Base-by-base conservation (phyloP, 257 asterid genomes). In the Fraxinus americana region DNA sequence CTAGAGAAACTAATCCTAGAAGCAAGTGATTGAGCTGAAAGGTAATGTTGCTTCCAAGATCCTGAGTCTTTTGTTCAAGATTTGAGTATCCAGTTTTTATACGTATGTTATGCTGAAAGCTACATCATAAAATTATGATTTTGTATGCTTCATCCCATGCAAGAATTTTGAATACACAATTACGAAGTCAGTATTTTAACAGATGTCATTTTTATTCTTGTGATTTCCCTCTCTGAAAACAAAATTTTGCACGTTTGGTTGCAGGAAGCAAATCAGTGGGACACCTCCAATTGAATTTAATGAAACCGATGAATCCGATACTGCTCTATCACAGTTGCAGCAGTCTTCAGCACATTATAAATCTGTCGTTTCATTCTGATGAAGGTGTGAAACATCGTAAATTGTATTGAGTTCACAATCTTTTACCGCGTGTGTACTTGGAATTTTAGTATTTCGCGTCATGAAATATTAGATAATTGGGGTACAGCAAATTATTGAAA, bases 251-350 rank as follows among this genome's bases (percentile, higher is more conserved):
- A 14, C 1, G 52, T 25, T 71, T 27, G 50, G 70, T 79, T 77
- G 79, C 89, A 91, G 96, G 88, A 89, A 82, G 67, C 77, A 78
- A 10, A 12, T 74, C 25, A 81, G 75, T 74, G 81, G 82, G 63
- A 73, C 85, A 25, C 72, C 85, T 25, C 79, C 82, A 45, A 76
- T 82, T 67, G 82, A 83, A 69, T 84, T 86, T 69, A 72, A 78
- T 13, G 91, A 88, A 68, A 82, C 77, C 1, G 96, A 88, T 66
- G 96, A 89, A 74, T 83, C 89, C 0, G 94, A 87, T 72, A 86
- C 91, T 74, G 96, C 92, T 59, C 29, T 85, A 39, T 86, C 94
- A 39, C 89, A 78, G 81, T 70, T 89, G 75, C 88, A 81, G 78
- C 74, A 54, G 27, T 57, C 90, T 72, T 75, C 89, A 36, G 57